Evolutionary conservation across 2,329 filamentous ascomycete species (phyloP).

Genomic region (Acrocalymma vagum): DNA sequence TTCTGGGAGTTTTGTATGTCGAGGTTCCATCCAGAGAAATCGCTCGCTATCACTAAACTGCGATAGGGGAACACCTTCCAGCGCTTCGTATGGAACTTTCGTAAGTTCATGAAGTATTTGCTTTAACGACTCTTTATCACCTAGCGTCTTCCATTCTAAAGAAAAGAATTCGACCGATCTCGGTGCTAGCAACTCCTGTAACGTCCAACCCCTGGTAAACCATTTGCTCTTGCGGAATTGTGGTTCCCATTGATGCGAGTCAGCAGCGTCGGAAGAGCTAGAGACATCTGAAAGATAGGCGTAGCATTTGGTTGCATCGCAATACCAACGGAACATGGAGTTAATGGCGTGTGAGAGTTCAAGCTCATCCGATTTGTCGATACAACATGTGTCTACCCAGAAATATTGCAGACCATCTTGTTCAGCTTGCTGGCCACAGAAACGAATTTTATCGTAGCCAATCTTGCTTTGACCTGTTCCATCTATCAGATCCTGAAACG

Average conservation of each 20-base stretch:
- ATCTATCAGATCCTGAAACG: too few species aligned
- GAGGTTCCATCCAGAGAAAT: slow-evolving; percentile 9
- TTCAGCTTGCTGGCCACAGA: slow-evolving; percentile 1
- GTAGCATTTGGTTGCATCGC: slow-evolving; percentile 5
- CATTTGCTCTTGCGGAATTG: too few species aligned
- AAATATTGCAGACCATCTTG: slow-evolving; percentile 5
- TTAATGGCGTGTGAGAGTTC: slow-evolving; percentile 9
- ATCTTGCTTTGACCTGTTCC: too few species aligned
- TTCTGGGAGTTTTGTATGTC: slow-evolving; percentile 16
- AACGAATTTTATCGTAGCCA: slow-evolving; percentile 7
- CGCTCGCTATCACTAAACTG: slow-evolving; percentile 16
- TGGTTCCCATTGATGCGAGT: too few species aligned
- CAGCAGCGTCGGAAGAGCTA: too few species aligned
- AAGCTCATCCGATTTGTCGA: slow-evolving; percentile 1
- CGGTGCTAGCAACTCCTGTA: slow-evolving; percentile 25
- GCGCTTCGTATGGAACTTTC: neutral
- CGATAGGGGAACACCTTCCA: slow-evolving; percentile 1
- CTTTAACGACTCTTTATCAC: neutral
- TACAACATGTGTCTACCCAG: slow-evolving; percentile 13
- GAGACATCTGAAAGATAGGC: slow-evolving; percentile 10
- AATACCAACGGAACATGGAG: slow-evolving; percentile 10
- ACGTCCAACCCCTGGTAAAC: slow-evolving; percentile 24
- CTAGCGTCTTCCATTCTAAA: too few species aligned
- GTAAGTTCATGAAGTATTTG: slow-evolving; percentile 5
- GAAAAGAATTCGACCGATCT: slow-evolving; percentile 10